Evolutionary conservation across 2,329 filamentous ascomycete species (phyloP).

Genomic region (Colletotrichum godetiae): DNA sequence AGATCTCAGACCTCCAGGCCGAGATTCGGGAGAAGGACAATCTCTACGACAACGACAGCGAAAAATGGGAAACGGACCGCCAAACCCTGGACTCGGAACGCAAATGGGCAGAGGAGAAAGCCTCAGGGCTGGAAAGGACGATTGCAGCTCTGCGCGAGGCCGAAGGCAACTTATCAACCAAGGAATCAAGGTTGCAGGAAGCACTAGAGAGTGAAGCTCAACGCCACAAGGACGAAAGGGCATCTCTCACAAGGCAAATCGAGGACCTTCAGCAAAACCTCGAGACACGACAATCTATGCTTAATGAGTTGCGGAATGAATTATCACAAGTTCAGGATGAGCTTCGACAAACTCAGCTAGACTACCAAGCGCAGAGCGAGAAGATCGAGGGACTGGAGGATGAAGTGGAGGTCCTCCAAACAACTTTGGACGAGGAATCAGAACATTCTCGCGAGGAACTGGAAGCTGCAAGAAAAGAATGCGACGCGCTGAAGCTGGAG

Average conservation of each 20-base stretch:
- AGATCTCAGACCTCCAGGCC: slow-evolving; percentile 72
- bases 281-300: slow-evolving; percentile 70
- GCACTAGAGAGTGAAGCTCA: slow-evolving; percentile 77
- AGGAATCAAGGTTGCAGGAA: slow-evolving; percentile 75
- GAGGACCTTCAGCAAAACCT: slow-evolving; percentile 79
- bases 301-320: slow-evolving; percentile 75
- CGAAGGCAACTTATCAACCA: slow-evolving; percentile 74
- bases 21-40: slow-evolving; percentile 77
- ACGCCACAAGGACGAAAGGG: slow-evolving; percentile 78
- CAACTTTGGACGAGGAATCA: slow-evolving; percentile 72
- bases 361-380: slow-evolving; percentile 70
- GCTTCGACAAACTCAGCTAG: slow-evolving; percentile 74
- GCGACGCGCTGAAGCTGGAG: slow-evolving; percentile 56
- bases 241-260: slow-evolving; percentile 77
- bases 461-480: slow-evolving; percentile 56
- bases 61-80: slow-evolving; percentile 78
- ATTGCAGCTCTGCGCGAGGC: slow-evolving; percentile 76
- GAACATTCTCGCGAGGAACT: slow-evolving; percentile 66
- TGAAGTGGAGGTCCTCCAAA: slow-evolving; percentile 80
- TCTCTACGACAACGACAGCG: slow-evolving; percentile 76
- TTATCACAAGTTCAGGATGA: slow-evolving; percentile 75
- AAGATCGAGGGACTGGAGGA: slow-evolving; percentile 78
- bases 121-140: slow-evolving; percentile 74
- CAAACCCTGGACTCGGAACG: slow-evolving; percentile 74
- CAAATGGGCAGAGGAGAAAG: slow-evolving; percentile 75